Evolutionary conservation across 2,329 filamentous ascomycete species (phyloP).

Genomic region (Plectosphaerella plurivora): DNA sequence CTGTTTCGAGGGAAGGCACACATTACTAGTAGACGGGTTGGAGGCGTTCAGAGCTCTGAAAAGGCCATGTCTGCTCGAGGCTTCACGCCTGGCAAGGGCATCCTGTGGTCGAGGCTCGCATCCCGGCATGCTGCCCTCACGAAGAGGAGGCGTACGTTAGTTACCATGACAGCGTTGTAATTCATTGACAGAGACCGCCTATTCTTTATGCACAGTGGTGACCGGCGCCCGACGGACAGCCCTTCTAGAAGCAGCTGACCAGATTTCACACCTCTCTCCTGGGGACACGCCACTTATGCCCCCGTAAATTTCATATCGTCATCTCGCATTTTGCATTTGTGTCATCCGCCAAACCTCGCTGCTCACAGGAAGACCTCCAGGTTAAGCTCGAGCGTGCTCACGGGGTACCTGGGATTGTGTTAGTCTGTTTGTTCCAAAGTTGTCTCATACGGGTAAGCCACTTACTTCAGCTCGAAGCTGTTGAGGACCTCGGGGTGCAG

Average conservation of each 20-base stretch:
- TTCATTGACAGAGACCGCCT: slow-evolving; percentile 2
- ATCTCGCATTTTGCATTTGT: not conserved
- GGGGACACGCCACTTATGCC: not conserved
- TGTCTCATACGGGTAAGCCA: slow-evolving; percentile 6
- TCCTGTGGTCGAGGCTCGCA: too few relatives aligned
- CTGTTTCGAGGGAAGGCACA: too few relatives aligned
- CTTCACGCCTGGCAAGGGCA: too few relatives aligned
- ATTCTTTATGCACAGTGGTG: too few relatives aligned
- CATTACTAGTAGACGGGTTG: too few relatives aligned
- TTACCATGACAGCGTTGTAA: slow-evolving; percentile 2
- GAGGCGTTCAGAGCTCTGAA: too few relatives aligned
- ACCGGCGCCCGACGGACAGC: too few relatives aligned
- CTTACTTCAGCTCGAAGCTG: slow-evolving; percentile 82
- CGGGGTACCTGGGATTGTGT: slow-evolving; percentile 63
- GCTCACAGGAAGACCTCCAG: slow-evolving; percentile 82
- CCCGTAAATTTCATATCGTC: not conserved
- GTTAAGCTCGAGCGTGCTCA: slow-evolving; percentile 92
- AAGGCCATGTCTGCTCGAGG: too few relatives aligned
- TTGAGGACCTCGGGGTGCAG: slow-evolving; percentile 89
- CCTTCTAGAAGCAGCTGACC: too few relatives aligned
- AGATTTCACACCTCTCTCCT: slow-evolving; percentile 2
- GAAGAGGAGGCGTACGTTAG: too few relatives aligned
- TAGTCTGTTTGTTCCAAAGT: not conserved
- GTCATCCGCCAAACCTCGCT: not conserved
- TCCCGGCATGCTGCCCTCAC: too few relatives aligned